A percentile compares a stretch with the other conserved stretches of the same genome.
phyloP scores from a whole-genome alignment of 768 basidiomycete genomes.

The Exidia glandulosa region DNA sequence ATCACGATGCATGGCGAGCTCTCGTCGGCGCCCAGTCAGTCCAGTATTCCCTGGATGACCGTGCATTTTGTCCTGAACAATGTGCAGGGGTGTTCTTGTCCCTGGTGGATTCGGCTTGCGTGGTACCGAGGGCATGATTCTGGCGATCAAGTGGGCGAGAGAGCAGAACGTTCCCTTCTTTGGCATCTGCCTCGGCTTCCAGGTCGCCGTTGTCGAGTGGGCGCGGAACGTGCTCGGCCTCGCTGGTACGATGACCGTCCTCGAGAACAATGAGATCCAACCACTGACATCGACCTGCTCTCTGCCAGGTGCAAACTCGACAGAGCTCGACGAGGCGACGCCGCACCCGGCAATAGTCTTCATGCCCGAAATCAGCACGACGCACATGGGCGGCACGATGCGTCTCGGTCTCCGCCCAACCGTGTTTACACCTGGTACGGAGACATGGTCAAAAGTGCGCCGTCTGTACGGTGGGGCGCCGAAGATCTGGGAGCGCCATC shows the following conservation, averaged over 20 bases:
- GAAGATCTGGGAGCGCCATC: slow-evolving; percentile 91
- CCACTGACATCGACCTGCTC: too few species aligned
- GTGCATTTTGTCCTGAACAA: too few species aligned
- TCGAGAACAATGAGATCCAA: too few species aligned
- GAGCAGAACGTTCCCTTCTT: slow-evolving; percentile 93
- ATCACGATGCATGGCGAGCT: slow-evolving; percentile 92
- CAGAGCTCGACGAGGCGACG: slow-evolving; percentile 59
- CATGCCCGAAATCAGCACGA: slow-evolving; percentile 98
- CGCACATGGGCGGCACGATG: slow-evolving; percentile 99
- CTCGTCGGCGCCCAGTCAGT: slow-evolving; percentile 74
- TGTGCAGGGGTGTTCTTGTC: slow-evolving; percentile 96
- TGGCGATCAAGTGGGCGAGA: slow-evolving; percentile 94
- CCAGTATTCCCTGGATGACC: too few species aligned
- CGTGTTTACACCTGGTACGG: slow-evolving; percentile 63
- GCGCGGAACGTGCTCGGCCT: slow-evolving; percentile 65
- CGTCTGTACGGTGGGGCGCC: slow-evolving; percentile 73
- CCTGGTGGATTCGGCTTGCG: slow-evolving; percentile 92
- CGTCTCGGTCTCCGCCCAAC: slow-evolving; percentile 96
- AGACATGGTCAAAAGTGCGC: slow-evolving; percentile 59
- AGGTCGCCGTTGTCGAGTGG: slow-evolving; percentile 93
- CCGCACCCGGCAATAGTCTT: slow-evolving; percentile 76
- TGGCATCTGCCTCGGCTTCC: slow-evolving; percentile 96
- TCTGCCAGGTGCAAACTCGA: slow-evolving; percentile 67
- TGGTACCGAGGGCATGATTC: slow-evolving; percentile 94
- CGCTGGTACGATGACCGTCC: slow-evolving; percentile 32